phyloP scores from a whole-genome alignment of 768 basidiomycete genomes.

The Lactifluus rugatus region DNA sequence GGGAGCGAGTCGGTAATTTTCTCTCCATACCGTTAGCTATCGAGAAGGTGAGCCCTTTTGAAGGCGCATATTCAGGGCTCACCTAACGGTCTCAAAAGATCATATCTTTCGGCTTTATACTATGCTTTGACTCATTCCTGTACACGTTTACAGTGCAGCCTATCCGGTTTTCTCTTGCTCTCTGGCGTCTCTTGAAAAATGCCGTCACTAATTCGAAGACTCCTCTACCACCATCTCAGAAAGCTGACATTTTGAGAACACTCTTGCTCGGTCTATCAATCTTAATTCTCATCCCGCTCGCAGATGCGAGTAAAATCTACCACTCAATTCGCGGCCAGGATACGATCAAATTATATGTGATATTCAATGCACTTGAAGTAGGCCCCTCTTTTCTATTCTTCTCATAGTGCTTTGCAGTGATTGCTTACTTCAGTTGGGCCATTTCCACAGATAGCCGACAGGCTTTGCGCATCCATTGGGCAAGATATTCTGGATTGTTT shows the following conservation, averaged over 20 bases:
- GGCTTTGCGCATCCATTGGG: slow-evolving; percentile 90
- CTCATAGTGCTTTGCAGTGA: neutral
- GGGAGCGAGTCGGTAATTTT: slow-evolving; percentile 96
- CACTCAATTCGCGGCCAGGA: slow-evolving; percentile 97
- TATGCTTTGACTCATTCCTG: slow-evolving; percentile 94
- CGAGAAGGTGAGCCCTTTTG: slow-evolving; percentile 62
- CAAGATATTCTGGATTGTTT: slow-evolving; percentile 96
- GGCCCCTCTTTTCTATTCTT: slow-evolving; percentile 22
- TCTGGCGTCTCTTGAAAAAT: slow-evolving; percentile 44
- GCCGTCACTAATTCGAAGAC: slow-evolving; percentile 37
- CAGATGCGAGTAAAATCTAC: slow-evolving; percentile 96
- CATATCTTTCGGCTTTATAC: slow-evolving; percentile 81
- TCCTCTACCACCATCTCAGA: slow-evolving; percentile 75
- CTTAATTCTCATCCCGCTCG: slow-evolving; percentile 64
- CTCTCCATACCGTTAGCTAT: slow-evolving; percentile 84
- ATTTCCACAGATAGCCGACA: slow-evolving; percentile 72
- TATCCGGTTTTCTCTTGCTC: slow-evolving; percentile 68
- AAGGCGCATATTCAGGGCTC: neutral
- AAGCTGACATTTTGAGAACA: slow-evolving; percentile 83
- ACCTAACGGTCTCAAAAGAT: slow-evolving; percentile 40
- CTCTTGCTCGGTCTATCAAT: slow-evolving; percentile 69
- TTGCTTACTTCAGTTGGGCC: neutral
- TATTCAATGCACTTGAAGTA: slow-evolving; percentile 97
- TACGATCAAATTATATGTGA: slow-evolving; percentile 97
- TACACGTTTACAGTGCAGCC: slow-evolving; percentile 98